phyloP scores from a whole-genome alignment of 2,329 filamentous ascomycete species.

The Epichloe hybrida region DNA sequence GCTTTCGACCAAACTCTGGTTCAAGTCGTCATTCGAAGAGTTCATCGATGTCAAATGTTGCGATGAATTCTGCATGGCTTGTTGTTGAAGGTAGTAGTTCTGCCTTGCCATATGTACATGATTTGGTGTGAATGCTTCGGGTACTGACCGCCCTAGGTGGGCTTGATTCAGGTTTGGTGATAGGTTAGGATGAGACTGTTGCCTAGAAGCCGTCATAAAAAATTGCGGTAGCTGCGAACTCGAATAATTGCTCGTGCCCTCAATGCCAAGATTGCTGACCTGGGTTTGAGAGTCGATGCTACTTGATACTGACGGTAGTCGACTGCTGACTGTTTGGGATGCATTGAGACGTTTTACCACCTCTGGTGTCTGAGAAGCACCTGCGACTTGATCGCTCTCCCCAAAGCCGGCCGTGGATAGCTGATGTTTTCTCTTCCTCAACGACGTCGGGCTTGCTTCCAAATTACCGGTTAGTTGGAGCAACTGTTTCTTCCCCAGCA shows the following conservation, averaged over 20 bases:
- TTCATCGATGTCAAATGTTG: background rate
- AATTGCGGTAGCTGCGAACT: background rate
- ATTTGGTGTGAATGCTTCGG: background rate
- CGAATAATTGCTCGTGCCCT: background rate
- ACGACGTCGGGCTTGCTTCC: background rate
- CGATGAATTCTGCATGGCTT: background rate
- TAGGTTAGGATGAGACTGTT: background rate
- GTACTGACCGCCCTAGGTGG: background rate
- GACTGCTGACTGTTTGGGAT: background rate
- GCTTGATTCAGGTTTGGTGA: background rate
- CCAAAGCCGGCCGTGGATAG: background rate
- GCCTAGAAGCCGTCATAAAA: background rate
- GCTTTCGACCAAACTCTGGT: background rate
- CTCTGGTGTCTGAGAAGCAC: background rate
- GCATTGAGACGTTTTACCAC: background rate
- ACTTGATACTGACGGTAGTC: background rate
- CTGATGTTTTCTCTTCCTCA: slow-evolving; percentile 3
- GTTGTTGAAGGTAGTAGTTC: slow-evolving; percentile 1
- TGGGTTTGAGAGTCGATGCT: background rate
- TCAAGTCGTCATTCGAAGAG: background rate
- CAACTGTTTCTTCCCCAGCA: background rate
- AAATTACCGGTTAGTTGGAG: background rate
- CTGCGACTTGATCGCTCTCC: background rate
- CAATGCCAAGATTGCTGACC: background rate
- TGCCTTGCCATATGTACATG: background rate